phyloP scores from a whole-genome alignment of 768 basidiomycete genomes.

The Tylopilus sp. region DNA sequence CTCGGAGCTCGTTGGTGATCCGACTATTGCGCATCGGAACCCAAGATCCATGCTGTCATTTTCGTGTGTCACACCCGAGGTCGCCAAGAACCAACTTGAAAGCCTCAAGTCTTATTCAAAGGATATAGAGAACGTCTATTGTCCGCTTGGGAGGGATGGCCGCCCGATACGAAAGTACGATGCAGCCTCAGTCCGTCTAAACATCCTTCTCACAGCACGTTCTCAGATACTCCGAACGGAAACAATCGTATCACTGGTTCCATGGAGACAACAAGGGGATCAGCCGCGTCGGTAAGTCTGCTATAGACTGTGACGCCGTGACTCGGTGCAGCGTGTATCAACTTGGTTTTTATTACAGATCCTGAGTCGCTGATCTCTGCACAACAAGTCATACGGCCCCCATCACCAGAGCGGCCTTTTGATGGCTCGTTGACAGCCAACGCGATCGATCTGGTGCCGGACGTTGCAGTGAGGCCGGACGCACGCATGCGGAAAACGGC shows the following conservation, averaged over 20 bases:
- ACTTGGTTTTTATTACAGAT: conserved; percentile 12
- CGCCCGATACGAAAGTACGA: conserved; percentile 60
- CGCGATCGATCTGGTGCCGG: conserved; percentile 37
- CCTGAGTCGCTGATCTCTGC: conserved; percentile 21
- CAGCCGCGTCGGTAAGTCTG: conserved; percentile 49
- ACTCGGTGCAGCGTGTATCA: background rate
- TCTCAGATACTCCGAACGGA: conserved; percentile 57
- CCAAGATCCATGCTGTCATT: conserved; percentile 67
- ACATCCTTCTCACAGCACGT: background rate
- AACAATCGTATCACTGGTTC: conserved; percentile 57
- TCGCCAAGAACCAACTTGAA: conserved; percentile 50
- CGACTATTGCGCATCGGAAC: conserved; percentile 46
- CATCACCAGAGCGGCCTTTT: conserved; percentile 25
- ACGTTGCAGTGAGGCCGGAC: conserved; percentile 37
- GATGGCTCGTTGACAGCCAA: conserved; percentile 30
- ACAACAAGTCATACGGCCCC: conserved; percentile 11
- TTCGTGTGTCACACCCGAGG: conserved; percentile 53
- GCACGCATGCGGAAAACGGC: conserved; percentile 40
- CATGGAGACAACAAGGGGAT: conserved; percentile 51
- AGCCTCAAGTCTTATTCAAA: conserved; percentile 44
- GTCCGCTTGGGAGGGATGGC: conserved; percentile 55
- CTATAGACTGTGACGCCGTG: background rate
- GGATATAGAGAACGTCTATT: conserved; percentile 45
- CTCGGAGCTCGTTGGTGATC: conserved; percentile 46
- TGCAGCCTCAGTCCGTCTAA: background rate